These are phyloP conservation scores for Rosa persica DNA, from an alignment of 306 rosid genomes.

Conservation along the genomic window DNA sequence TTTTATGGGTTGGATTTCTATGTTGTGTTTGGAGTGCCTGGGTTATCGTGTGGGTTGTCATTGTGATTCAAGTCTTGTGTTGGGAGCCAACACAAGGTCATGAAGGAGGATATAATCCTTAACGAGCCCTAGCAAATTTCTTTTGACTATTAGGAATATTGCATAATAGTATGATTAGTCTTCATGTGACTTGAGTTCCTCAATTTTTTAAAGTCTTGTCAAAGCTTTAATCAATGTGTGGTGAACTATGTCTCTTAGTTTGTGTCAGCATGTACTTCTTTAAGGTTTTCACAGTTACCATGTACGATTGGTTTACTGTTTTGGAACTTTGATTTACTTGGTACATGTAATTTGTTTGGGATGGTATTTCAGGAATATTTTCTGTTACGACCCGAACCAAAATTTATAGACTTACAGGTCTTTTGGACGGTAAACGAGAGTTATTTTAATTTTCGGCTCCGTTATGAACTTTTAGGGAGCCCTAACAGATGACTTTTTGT, in stretches of 20 bases:
- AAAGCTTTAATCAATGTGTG: conserved; percentile 7
- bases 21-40: conserved; percentile 69
- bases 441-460: too few species aligned
- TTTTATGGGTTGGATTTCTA: conserved; percentile 86
- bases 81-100: conserved; percentile 82
- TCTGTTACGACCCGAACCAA: too few species aligned
- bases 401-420: too few species aligned
- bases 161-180: conserved; percentile 21
- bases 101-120: conserved; percentile 86
- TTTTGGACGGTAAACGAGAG: too few species aligned
- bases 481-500: too few species aligned
- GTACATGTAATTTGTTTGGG: too few species aligned
- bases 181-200: background rate
- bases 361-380: too few species aligned
- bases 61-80: conserved; percentile 76
- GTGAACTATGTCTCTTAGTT: background rate
- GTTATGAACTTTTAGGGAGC: too few species aligned
- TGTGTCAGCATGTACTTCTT: background rate
- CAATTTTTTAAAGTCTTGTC: conserved; percentile 16
- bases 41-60: conserved; percentile 87
- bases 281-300: background rate
- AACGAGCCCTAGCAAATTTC: conserved; percentile 62
- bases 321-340: too few species aligned
- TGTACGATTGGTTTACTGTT: background rate
- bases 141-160: conserved; percentile 7